Base-by-base conservation (phyloP, 805 yeast genomes). In the Lipomyces kockii region DNA sequence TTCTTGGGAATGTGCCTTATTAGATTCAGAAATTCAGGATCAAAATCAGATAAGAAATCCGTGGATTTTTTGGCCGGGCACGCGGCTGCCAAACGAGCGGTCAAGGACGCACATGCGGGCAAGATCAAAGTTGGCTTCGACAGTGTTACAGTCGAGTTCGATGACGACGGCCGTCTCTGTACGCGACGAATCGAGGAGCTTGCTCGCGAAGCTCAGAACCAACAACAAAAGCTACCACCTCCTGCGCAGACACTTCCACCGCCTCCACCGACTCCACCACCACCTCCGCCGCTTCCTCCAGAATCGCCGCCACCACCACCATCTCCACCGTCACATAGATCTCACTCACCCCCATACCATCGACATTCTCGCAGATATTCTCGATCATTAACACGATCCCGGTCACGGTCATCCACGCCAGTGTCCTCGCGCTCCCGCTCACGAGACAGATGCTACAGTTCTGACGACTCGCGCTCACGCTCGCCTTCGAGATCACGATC, bases 1-100 rank as follows among this genome's bases (percentile, higher is more conserved):
- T 93, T 97, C 0, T 77, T 92, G 53, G 95, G 97, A 9, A 80
- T 92, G 27, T 89, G 89, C 61, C 79, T 85, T 25, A 80, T 91
- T 62, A 81, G 84, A 66, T 92, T 84, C 77, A 87, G 83, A 66
- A 91, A 91, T 37, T 17, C 49, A 8, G 54, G 61, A 9, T 58
- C 32, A 9, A 29, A 37, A n/a, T 29, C 34, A 35, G 59, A 52
- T 49, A 59, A 65, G 39, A 59, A 56, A n/a, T 52, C 51, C n/a
- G 59, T 35, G 9, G 69, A 70, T 51, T 25, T 61, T 8, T 51
- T 60, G 8, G 22, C 52, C 17, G 85, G 89, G 0, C 83, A 83
- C 43, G 75, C 74, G 55, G 72, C 83, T 1, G 90, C 89, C 0
- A 68, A 76, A 25, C 75, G 71, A 52, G 88, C 88, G 0, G 80